Evolutionary conservation across 148 eudicot species (phyloP), one percentile per base, ranked within the genome.

Genomic region (Arbutus unedo): DNA sequence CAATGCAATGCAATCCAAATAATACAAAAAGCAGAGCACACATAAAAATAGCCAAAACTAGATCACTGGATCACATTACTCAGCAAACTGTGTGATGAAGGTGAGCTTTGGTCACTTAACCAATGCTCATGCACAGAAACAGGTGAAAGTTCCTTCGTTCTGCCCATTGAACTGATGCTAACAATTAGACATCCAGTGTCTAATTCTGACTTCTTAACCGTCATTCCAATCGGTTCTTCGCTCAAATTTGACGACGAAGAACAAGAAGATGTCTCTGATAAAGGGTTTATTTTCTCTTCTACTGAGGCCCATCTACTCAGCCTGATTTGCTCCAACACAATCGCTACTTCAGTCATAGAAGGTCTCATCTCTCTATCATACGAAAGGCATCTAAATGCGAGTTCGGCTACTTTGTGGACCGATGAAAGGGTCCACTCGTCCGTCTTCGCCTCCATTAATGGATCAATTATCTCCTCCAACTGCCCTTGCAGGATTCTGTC

Each of bases 391-490:
- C 91, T 81, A 62, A 90, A 90, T 50, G 92, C 88, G 66, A 90
- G 57, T 68, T 90, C 92, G 10, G 89, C 88, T 19, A 86, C 91
- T 74, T 90, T 89, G 47, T 88, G 84, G 18, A 90, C 50, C 0
- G 90, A 87, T 4, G 88, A 75, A 72, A 76, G 44, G 2, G 87
- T 88, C 87, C 88, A 84, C 1, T 55, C 74, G 77, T 93, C 92
- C 23, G 1, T 10, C 21, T 81, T 23, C 10, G 81, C 73, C 49
- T 85, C 85, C 1, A 93, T 62, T 0, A 81, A 85, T 6, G 97
- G 94, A 38, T 93, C 97, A 2, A 93, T 82, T 47, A 91, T 90
- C 68, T 93, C 92, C 14, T 87, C 80, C 47, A 93, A 70, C 16
- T 79, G 47, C 74, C 94, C 94, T 47, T 83, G 89, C 21, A 86